Base-by-base conservation (phyloP, 169 alveolate species). In the Fabrea salina region DNA sequence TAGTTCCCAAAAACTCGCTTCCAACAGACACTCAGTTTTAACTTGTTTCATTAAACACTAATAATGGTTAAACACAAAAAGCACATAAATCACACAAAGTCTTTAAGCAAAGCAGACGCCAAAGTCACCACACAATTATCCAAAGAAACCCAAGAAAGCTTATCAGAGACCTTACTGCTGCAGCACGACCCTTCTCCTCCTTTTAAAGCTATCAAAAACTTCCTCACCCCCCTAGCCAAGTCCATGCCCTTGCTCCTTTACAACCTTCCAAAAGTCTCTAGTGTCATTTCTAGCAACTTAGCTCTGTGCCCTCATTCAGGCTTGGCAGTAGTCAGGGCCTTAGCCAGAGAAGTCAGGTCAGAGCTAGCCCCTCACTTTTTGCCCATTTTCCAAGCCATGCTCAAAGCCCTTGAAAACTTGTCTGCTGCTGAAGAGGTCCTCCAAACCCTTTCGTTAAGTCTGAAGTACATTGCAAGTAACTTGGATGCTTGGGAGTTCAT, bases 291-390 rank as follows among this genome's bases (percentile, higher is more conserved):
- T 16, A 37, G 13, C 32, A 61, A 61, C 49, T 8, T 22, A 13
- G 41, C 11, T 61, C 37, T 16, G 11, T 61, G 74, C 32, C 74
- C 74, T 0, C 11, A 33, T 27, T 33, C 51, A 16, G 74, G 22
- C 3, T 27, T 61, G 22, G 25, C 8, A 30, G 32, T 61, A 33
- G 8, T 61, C 0, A 13, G 13, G 16, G 74, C 74, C 25, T 37
- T 61, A 16, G 74, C 74, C 39, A 47, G 74, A 30, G 74, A 61
- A 61, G 49, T 61, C 2, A 27, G 74, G 39, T 13, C 1, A 16
- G 74, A 61, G 4, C 74, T 61, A 0, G 74, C 27, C 50, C 74
- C 11, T 1, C 39, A 35, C 25, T 33, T 22, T 16, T 16, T 11
- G 32, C n/a, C 32, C 8, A 32, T 61, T 1, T 51, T 61, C 39